A percentile compares a stretch with the other conserved stretches of the same genome.
Evolutionary conservation across 768 basidiomycete genomes (phyloP).

Genomic region (Fomitopsis serialis): DNA sequence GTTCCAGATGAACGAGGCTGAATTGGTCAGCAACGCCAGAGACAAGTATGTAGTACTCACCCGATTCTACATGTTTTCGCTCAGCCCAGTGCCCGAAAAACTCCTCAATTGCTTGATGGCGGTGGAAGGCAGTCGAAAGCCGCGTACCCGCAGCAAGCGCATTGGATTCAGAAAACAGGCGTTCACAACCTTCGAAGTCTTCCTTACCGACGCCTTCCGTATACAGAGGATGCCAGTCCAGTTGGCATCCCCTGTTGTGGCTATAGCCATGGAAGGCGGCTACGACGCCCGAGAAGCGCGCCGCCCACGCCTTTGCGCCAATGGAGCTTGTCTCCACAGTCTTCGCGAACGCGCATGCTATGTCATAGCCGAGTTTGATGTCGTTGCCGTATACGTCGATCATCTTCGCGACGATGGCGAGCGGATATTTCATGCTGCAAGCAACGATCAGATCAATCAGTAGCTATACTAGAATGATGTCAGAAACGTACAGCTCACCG

Average conservation of each 20-base stretch:
- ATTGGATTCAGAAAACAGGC: constrained; percentile 18
- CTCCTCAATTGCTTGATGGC: constrained; percentile 21
- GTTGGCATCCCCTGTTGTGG: constrained; percentile 24
- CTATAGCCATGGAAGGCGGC: constrained; percentile 26
- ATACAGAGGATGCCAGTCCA: constrained; percentile 23
- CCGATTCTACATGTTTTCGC: constrained; percentile 17
- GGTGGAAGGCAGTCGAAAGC: constrained; percentile 22
- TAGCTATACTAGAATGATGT: background rate
- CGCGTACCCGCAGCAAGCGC: constrained; percentile 15
- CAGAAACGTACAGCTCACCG: constrained; percentile 21
- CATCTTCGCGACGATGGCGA: constrained; percentile 14
- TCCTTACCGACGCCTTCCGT: constrained; percentile 19
- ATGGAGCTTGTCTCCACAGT: constrained; percentile 14
- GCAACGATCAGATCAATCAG: background rate
- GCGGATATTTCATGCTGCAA: constrained; percentile 18
- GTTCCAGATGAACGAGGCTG: constrained; percentile 7
- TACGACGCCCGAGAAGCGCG: constrained; percentile 12
- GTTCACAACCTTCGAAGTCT: constrained; percentile 24
- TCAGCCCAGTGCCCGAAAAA: constrained; percentile 17
- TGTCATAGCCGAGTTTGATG: constrained; percentile 20
- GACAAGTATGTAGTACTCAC: constrained; percentile 8
- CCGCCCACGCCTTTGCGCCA: constrained; percentile 2
- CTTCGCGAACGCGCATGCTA: constrained; percentile 19
- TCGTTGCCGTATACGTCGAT: constrained; percentile 13
- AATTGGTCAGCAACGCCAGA: background rate